phyloP scores from a whole-genome alignment of 2,329 filamentous ascomycete genomes.

The Neoarthrinium moseri region DNA sequence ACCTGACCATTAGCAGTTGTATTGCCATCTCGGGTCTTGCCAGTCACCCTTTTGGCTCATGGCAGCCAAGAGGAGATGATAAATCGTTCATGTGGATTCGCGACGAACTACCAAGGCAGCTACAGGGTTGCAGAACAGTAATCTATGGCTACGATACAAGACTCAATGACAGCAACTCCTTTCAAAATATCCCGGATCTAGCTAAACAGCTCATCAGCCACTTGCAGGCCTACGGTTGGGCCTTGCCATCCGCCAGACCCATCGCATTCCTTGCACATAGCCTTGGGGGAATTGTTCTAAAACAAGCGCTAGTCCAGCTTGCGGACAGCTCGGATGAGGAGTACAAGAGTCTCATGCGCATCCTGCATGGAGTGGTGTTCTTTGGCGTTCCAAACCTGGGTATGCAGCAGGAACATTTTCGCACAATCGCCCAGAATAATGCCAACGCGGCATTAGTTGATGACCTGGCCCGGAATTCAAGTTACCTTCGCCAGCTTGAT shows the following conservation, averaged over 20 bases:
- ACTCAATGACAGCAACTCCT: conserved; percentile 19
- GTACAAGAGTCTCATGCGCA: conserved; percentile 5
- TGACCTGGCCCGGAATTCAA: conserved; percentile 12
- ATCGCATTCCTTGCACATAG: conserved; percentile 25
- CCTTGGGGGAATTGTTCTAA: conserved; percentile 24
- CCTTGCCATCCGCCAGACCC: conserved; percentile 14
- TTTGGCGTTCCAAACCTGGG: conserved; percentile 23
- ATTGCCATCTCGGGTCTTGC: conserved; percentile 21
- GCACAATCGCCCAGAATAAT: conserved; percentile 16
- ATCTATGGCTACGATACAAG: conserved; percentile 24
- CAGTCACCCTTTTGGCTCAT: conserved; percentile 23
- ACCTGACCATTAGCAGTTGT: conserved; percentile 10
- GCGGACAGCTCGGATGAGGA: conserved; percentile 6
- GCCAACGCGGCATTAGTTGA: conserved; percentile 15
- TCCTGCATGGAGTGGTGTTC: conserved; percentile 17
- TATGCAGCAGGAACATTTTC: conserved; percentile 18
- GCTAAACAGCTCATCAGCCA: conserved; percentile 14
- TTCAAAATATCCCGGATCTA: conserved; percentile 21
- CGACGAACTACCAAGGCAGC: conserved; percentile 17
- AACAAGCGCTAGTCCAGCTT: conserved; percentile 18
- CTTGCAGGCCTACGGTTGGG: conserved; percentile 16
- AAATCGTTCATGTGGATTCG: conserved; percentile 27
- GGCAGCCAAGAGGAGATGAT: conserved; percentile 17
- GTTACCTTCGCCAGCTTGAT: conserved; percentile 13
- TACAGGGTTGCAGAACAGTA: conserved; percentile 15